A percentile compares a stretch with the other conserved stretches of the same genome.
phyloP scores from a whole-genome alignment of 1,284 basidiomycete species.

The Puccinia novopanici region DNA sequence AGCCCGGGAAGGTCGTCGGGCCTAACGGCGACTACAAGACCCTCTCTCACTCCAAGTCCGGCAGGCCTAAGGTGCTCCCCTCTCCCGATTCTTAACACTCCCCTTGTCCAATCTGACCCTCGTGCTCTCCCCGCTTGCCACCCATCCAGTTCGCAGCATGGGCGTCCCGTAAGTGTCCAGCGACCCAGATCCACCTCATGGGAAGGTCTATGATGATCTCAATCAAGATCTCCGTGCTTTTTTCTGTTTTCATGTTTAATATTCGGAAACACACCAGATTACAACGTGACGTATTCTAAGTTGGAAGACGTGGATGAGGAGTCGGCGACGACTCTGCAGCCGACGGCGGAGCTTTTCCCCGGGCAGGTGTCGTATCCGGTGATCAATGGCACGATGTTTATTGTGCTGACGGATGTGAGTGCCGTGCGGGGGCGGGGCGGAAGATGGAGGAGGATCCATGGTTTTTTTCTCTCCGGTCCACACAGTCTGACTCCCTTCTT shows the following conservation, averaged over 20 bases:
- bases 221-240: too few species aligned
- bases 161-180: slow-evolving; percentile 33
- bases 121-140: neutral
- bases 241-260: slow-evolving; percentile 62
- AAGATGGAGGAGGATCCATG: too few species aligned
- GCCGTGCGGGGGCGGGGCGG: too few species aligned
- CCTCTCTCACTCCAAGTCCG: slow-evolving; percentile 60
- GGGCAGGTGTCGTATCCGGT: slow-evolving; percentile 50
- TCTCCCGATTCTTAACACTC: too few species aligned
- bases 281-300: slow-evolving; percentile 52
- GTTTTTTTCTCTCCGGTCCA: neutral
- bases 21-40: slow-evolving; percentile 66
- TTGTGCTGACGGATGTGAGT: slow-evolving; percentile 64
- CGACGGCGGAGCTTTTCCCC: slow-evolving; percentile 18
- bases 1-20: slow-evolving; percentile 64
- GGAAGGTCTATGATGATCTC: slow-evolving; percentile 61
- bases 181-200: too few species aligned
- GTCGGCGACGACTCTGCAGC: slow-evolving; percentile 32
- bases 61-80: slow-evolving; percentile 61
- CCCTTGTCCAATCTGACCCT: too few species aligned
- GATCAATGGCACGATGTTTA: slow-evolving; percentile 65
- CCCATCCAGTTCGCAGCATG: slow-evolving; percentile 41
- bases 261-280: slow-evolving; percentile 48
- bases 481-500: neutral
- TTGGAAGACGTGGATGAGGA: slow-evolving; percentile 61